Percentiles rank a stretch among this genome's conserved stretches.
phyloP scores from a whole-genome alignment of 2,329 filamentous ascomycete species.

The Diaporthe batatas region DNA sequence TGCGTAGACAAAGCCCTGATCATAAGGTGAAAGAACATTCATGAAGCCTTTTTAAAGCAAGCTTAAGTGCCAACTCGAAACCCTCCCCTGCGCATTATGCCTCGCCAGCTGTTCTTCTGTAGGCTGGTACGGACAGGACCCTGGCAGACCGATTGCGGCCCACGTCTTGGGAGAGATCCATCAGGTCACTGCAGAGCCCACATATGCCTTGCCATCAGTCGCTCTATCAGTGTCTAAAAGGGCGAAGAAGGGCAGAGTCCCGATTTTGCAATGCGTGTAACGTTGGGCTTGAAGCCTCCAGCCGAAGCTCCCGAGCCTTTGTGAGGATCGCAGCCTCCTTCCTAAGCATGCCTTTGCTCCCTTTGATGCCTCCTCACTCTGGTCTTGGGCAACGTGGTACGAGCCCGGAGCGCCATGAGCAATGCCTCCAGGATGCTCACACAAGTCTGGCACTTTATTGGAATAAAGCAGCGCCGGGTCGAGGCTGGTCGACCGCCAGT shows the following conservation, averaged over 20 bases:
- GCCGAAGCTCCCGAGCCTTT: not conserved
- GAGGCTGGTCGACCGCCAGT: slow-evolving; percentile 13
- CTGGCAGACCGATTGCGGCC: not conserved
- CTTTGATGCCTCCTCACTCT: not conserved
- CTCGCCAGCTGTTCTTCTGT: slow-evolving; percentile 1
- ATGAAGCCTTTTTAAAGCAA: not conserved
- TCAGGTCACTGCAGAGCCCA: not conserved
- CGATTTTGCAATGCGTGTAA: not conserved
- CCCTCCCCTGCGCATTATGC: slow-evolving; percentile 5
- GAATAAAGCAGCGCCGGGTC: slow-evolving; percentile 13
- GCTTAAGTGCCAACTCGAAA: not conserved
- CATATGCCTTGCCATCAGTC: not conserved
- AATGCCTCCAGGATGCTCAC: not conserved
- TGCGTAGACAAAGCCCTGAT: not conserved
- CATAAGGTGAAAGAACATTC: not conserved
- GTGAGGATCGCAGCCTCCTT: not conserved
- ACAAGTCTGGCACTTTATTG: slow-evolving; percentile 7
- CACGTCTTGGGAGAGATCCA: not conserved
- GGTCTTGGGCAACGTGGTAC: not conserved
- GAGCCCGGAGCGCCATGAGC: not conserved
- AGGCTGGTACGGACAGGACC: not conserved
- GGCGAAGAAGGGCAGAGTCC: not conserved
- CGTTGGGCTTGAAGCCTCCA: not conserved
- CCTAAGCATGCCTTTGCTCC: not conserved
- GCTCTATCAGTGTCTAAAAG: not conserved